Conservation (phyloP, 2,329 filamentous ascomycete genomes). For the Fusarium brachygibbosum region DNA sequence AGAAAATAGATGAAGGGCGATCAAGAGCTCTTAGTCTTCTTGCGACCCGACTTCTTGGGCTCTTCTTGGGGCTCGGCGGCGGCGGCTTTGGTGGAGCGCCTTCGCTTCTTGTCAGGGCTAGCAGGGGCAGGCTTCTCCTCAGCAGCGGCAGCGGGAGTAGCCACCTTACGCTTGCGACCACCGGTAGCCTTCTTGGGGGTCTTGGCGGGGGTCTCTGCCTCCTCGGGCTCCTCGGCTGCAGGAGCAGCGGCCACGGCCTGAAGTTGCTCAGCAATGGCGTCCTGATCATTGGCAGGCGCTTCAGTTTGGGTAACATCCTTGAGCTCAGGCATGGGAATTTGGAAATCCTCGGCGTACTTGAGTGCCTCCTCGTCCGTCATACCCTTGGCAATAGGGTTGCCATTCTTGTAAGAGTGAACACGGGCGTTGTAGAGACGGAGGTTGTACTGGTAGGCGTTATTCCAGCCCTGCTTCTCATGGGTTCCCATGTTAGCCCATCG, state of each 20-base stretch:
- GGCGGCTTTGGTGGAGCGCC: constrained; percentile 68
- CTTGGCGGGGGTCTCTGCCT: constrained; percentile 64
- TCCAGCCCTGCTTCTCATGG: constrained; percentile 78
- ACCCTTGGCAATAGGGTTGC: constrained; percentile 69
- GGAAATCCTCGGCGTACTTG: constrained; percentile 70
- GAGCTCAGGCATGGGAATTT: constrained; percentile 66
- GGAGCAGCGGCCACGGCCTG: constrained; percentile 58
- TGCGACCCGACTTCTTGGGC: constrained; percentile 71
- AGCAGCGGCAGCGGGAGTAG: constrained; percentile 59
- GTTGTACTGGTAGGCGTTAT: constrained; percentile 76
- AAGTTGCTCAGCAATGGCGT: constrained; percentile 71
- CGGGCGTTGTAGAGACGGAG: constrained; percentile 75
- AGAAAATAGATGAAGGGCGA: constrained; percentile 33
- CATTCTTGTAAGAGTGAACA: constrained; percentile 74
- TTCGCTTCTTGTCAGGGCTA: constrained; percentile 74
- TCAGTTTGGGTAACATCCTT: constrained; percentile 57
- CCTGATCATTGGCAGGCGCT: constrained; percentile 61
- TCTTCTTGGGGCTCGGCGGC: constrained; percentile 68
- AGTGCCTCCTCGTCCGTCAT: constrained; percentile 73
- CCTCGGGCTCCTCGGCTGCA: constrained; percentile 57
- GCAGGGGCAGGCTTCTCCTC: constrained; percentile 61
- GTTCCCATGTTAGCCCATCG: constrained; percentile 85
- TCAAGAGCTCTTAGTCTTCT: constrained; percentile 66
- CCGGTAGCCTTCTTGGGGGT: constrained; percentile 69
- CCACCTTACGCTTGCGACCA: constrained; percentile 70